A percentile compares a stretch with the other conserved stretches of the same genome.
Evolutionary conservation across 495 filamentous ascomycete genomes (phyloP).

Genomic region (Neurospora sp.): DNA sequence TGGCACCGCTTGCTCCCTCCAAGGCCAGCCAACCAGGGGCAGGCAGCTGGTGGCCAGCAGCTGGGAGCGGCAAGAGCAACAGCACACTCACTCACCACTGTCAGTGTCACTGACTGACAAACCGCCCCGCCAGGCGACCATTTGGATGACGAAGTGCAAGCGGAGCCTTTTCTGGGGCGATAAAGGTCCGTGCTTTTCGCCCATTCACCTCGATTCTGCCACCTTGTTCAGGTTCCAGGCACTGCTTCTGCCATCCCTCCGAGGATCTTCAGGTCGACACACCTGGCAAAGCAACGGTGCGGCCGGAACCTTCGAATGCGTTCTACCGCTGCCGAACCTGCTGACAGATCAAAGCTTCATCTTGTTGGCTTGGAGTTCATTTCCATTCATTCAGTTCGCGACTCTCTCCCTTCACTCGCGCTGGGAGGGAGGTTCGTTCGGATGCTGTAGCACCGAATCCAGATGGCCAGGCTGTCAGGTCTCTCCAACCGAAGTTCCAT

Average conservation of each 20-base stretch:
- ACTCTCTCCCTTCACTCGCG: too few relatives aligned
- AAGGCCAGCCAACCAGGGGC: slow-evolving; percentile 9
- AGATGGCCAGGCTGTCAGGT: neutral
- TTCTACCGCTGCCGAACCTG: neutral
- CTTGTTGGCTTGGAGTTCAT: neutral
- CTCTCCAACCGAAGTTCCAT: neutral
- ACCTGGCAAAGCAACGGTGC: neutral
- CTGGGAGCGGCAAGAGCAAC: slow-evolving; percentile 2
- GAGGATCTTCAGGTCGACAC: neutral
- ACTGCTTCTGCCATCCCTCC: neutral
- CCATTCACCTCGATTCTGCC: slow-evolving; percentile 6
- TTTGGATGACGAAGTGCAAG: slow-evolving; percentile 26
- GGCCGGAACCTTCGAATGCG: neutral
- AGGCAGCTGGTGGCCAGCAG: slow-evolving; percentile 2
- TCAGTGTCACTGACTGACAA: neutral
- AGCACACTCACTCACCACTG: neutral
- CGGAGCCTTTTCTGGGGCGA: slow-evolving; percentile 21
- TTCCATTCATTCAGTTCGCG: neutral
- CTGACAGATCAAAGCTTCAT: neutral
- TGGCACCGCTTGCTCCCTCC: neutral
- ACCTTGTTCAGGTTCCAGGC: neutral
- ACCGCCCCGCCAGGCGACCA: slow-evolving; percentile 21
- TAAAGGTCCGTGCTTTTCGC: slow-evolving; percentile 22
- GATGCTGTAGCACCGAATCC: neutral
- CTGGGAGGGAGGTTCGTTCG: neutral